Base-by-base conservation (phyloP, 257 asterid genomes). In the Paulownia fortunei region DNA sequence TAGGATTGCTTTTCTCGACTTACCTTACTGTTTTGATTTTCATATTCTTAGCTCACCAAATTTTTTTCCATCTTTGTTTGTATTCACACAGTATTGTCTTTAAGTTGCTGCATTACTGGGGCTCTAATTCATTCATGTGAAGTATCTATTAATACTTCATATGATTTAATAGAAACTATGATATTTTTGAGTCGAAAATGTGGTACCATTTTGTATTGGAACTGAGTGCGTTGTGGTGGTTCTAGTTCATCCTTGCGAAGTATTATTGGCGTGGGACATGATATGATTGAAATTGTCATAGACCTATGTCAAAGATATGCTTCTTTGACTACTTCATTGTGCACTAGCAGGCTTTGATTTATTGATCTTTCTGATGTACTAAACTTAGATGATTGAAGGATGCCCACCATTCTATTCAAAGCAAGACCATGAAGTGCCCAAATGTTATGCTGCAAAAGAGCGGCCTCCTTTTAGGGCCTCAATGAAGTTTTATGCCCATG, bases 381-480 rank as follows among this genome's bases (percentile, higher is more conserved):
- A 56, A 74, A 69, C 66, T 4, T 71, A 92, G 99, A 94, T 94
- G 98, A 92, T 94, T 59, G 98, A 94, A 91, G 99, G 99, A 79
- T 75, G 81, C 80, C 87, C 80, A 5, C 99, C 98, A 18, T 94
- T 94, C 72, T 8, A 66, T 67, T 81, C 89, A 24, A 91, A 83
- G 85, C 80, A 83, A 80, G 97, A 88, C 27, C 41, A 78, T 41
- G 94, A 94, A 51, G 98, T 91, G 37, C 89, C 99, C 37, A 78
- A 81, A 73, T 66, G 39, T 39, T 92, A 84, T 58, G 88, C 87
- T 36, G 89, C 84, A 12, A 91, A 89, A 51, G 92, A 85, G 81
- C 96, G 97, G 15, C 99, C 99, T 72, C 96, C 97, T 66, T 92
- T 94, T 77, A 86, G 76, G 79, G 97, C 99, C 68, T 71, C 97